Conservation (phyloP, 78 protist genomes). For the Planoprotostelium fungivorum region DNA sequence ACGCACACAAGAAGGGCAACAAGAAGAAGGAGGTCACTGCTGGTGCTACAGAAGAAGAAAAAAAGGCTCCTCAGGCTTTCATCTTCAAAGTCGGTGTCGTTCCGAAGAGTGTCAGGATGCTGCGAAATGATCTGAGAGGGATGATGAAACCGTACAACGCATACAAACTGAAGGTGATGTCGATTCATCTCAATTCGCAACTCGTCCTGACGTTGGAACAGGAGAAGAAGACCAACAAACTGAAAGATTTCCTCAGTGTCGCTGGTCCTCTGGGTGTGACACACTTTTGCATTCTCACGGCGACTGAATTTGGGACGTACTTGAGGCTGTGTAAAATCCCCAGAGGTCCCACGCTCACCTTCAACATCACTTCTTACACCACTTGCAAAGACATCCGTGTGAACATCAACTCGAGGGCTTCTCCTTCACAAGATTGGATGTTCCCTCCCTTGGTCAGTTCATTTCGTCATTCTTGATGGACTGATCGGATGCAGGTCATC, state of each 20-base stretch:
- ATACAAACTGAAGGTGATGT: not conserved
- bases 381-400: too few relatives aligned
- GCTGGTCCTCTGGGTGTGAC: constrained; percentile 75
- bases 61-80: not conserved
- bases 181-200: too few relatives aligned
- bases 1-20: too few relatives aligned
- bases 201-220: too few relatives aligned
- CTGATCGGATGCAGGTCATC: constrained; percentile 44
- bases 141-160: not conserved
- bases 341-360: constrained; percentile 80
- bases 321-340: constrained; percentile 64
- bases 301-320: constrained; percentile 45
- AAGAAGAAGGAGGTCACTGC: too few relatives aligned
- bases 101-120: not conserved
- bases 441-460: too few relatives aligned
- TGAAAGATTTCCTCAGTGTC: constrained; percentile 69
- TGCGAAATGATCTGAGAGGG: not conserved
- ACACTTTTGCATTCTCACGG: constrained; percentile 61
- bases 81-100: not conserved
- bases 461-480: too few relatives aligned
- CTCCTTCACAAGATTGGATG: too few relatives aligned
- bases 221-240: constrained; percentile 32
- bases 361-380: constrained; percentile 48
- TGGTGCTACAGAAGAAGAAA: too few relatives aligned
- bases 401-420: too few relatives aligned